These are phyloP conservation scores for Erythrobasidium yunnanense DNA, from an alignment of 768 basidiomycete genomes.

Conservation along the genomic window DNA sequence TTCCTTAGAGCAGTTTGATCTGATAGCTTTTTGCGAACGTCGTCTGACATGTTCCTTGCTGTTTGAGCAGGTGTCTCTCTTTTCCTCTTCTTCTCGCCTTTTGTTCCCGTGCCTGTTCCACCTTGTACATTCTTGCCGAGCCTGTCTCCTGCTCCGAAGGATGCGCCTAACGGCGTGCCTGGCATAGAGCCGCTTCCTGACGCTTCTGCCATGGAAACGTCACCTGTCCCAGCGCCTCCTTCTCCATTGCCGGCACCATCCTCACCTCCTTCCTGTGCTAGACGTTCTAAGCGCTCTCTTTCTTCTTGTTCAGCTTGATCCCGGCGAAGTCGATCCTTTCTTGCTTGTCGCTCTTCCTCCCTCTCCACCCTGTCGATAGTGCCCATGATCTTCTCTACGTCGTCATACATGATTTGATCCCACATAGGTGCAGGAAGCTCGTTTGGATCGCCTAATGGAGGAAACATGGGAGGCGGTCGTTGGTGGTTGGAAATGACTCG, in stretches of 20 bases:
- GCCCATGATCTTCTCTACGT: conserved; percentile 23
- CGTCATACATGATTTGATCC: conserved; percentile 24
- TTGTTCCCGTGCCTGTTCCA: conserved; percentile 31
- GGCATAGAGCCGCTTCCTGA: conserved; percentile 12
- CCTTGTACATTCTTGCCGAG: neutral
- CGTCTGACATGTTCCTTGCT: conserved; percentile 81
- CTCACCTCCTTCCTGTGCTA: conserved; percentile 13
- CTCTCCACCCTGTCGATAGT: conserved; percentile 23
- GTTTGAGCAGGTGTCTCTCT: conserved; percentile 78
- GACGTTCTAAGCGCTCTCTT: conserved; percentile 4
- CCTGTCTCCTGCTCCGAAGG: neutral
- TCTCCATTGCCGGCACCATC: neutral
- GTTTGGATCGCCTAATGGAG: neutral
- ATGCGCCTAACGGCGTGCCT: neutral
- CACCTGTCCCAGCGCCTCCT: neutral
- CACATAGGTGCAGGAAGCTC: conserved; percentile 23
- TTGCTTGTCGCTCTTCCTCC: conserved; percentile 28
- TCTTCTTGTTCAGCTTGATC: conserved; percentile 24
- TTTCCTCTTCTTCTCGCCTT: conserved; percentile 62
- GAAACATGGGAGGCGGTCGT: conserved; percentile 26
- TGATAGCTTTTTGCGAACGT: conserved; percentile 80
- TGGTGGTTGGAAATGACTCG: conserved; percentile 9
- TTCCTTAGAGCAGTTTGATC: conserved; percentile 80
- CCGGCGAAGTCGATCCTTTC: conserved; percentile 17
- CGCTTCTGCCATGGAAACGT: no score